Base-by-base conservation (phyloP, 129 eudicot genomes). In the Heracleum sosnowskyi region DNA sequence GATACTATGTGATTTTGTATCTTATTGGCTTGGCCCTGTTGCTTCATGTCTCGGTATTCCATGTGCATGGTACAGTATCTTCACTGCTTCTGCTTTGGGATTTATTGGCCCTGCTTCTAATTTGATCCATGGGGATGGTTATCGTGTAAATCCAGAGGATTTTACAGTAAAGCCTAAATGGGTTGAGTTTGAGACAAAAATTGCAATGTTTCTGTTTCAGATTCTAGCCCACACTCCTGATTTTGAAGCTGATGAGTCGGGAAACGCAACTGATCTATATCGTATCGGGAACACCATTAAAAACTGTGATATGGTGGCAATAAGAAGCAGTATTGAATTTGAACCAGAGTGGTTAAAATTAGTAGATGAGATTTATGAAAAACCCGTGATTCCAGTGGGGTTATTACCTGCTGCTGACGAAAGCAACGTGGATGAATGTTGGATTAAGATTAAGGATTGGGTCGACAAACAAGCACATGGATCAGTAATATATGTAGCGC, bases 311-410 rank as follows among this genome's bases (percentile, higher is more conserved):
- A 34, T 40, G 6, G 22, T 81, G 12, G 39, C 16, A 0, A 5
- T 81, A 24, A 66, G 81, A 49, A 47, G 72, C 69, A 69, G 60
- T 8, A 15, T 15, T 2, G 84, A 77, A 47, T 69, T 81, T 18
- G 84, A 81, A 40, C 77, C 80, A 0, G 69, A 77, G 18, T 76
- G 79, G 80, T 39, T 77, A 9, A 28, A 73, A 1, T 31, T 80
- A 44, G 18, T 80, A 16, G 46, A 80, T 17, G 62, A 80, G 78
- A 49, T 80, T 60, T 63, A 62, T 15, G 11, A 44, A 39, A 73
- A 73, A 42, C 83, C 79, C 6, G 79, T 77, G 10, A 24, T 81
- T 33, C 81, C 62, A 0, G 72, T 51, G 0, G 84, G 84, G 3
- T 70, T 64, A 17, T 28, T 81, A 17, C 81, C 81, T 15, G 5